These are phyloP conservation scores for Cryphonectria nitschkei DNA, from an alignment of 2,329 filamentous ascomycete genomes.

Conservation along the genomic window DNA sequence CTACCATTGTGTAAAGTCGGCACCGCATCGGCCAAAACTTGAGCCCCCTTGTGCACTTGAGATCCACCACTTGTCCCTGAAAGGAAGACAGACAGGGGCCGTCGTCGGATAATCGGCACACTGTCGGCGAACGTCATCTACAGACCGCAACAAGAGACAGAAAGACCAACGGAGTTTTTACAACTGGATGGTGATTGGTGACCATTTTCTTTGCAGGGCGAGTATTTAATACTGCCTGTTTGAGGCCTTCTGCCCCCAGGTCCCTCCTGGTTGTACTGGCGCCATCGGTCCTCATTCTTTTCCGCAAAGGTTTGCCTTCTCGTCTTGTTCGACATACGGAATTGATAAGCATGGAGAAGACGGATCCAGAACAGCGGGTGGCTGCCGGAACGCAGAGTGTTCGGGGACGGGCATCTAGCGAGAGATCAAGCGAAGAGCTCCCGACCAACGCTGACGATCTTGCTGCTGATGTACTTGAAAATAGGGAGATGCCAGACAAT, in stretches of 20 bases:
- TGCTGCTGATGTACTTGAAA: constrained; percentile 8
- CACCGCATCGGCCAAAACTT: constrained; percentile 7
- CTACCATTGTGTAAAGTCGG: not conserved
- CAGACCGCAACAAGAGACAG: not conserved
- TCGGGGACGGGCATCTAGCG: not conserved
- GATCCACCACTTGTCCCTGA: not conserved
- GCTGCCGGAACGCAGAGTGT: not conserved
- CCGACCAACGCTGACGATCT: constrained; percentile 13
- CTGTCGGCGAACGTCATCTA: not conserved
- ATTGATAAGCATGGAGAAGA: not conserved
- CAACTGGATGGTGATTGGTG: not conserved
- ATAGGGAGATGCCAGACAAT: not conserved
- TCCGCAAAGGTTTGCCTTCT: not conserved
- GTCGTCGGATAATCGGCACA: constrained; percentile 11
- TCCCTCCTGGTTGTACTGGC: not conserved
- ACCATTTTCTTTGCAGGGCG: not conserved
- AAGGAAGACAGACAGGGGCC: not conserved
- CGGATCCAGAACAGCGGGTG: not conserved
- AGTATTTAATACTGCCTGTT: not conserved
- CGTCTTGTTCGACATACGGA: not conserved
- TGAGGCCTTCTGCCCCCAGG: not conserved
- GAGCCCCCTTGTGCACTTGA: not conserved
- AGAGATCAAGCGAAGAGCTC: not conserved
- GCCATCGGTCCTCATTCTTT: not conserved
- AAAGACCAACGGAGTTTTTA: not conserved